Percentiles rank a stretch among this genome's conserved stretches.
Evolutionary conservation across 805 yeast genomes (phyloP).

Genomic region (Starmerella davenportii): DNA sequence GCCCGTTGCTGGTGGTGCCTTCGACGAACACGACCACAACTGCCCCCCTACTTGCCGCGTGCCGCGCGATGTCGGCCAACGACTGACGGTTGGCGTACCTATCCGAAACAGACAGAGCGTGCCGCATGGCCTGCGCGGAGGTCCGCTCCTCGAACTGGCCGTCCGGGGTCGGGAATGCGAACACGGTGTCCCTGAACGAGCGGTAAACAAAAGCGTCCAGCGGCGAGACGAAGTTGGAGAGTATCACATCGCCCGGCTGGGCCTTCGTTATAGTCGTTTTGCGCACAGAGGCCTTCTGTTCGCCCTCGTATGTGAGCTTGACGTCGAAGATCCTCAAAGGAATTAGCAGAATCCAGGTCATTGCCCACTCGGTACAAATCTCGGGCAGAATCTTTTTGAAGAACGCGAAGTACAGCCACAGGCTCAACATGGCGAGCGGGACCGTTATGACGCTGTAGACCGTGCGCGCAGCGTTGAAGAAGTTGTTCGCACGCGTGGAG

Average conservation of each 20-base stretch:
- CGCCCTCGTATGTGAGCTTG: conserved; percentile 32
- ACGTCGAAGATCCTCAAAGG: conserved; percentile 13
- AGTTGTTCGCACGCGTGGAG: conserved; percentile 1
- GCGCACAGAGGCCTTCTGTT: conserved; percentile 25
- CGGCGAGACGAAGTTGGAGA: conserved; percentile 44
- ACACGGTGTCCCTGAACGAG: conserved; percentile 11
- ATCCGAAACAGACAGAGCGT: conserved; percentile 11
- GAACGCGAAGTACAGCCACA: conserved; percentile 7
- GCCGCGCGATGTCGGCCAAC: conserved; percentile 10
- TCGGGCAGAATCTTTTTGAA: conserved; percentile 6
- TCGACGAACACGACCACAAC: conserved; percentile 47
- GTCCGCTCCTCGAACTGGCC: conserved; percentile 20
- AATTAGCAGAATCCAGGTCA: conserved; percentile 7
- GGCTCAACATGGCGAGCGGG: conserved; percentile 66
- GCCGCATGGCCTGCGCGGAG: conserved; percentile 9
- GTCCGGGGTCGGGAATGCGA: conserved; percentile 27
- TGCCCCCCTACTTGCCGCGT: conserved; percentile 25
- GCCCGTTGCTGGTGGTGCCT: conserved; percentile 76
- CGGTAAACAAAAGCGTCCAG: conserved; percentile 32
- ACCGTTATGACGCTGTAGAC: conserved; percentile 64
- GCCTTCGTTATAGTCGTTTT: conserved; percentile 18
- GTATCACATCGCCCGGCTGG: conserved; percentile 30
- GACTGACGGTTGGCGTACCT: conserved; percentile 1
- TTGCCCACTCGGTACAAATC: conserved; percentile 3
- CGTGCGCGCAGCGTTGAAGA: conserved; percentile 22